A percentile compares a stretch with the other conserved stretches of the same genome.
Conservation (phyloP, 768 basidiomycete species). For the Gelatoporia subvermispora region DNA sequence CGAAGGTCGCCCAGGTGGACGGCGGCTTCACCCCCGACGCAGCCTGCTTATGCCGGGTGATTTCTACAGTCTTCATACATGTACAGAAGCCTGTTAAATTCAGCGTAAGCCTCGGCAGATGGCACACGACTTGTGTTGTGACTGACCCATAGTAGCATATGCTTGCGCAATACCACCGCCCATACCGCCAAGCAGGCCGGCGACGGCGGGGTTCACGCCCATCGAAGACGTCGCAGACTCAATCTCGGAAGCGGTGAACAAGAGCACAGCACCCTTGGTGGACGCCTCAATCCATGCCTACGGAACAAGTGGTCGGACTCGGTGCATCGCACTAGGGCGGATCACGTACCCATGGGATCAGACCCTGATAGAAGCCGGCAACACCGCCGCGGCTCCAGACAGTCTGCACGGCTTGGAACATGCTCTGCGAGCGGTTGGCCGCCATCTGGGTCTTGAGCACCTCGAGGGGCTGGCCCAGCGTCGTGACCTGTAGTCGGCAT, state of each 20-base stretch:
- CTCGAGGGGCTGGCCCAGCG: slow-evolving; percentile 95
- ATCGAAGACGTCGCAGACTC: slow-evolving; percentile 60
- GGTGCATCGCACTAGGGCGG: background rate
- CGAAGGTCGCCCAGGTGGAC: slow-evolving; percentile 92
- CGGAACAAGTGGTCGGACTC: background rate
- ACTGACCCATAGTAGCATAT: slow-evolving; percentile 99
- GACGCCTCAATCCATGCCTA: slow-evolving; percentile 99
- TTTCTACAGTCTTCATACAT: slow-evolving; percentile 99
- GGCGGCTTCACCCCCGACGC: slow-evolving; percentile 80
- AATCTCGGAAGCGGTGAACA: slow-evolving; percentile 95
- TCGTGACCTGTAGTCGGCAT: slow-evolving; percentile 68
- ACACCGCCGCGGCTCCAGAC: slow-evolving; percentile 93
- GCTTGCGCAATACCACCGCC: slow-evolving; percentile 96
- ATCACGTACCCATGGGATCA: slow-evolving; percentile 90
- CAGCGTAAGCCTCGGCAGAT: slow-evolving; percentile 1
- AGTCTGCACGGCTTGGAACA: slow-evolving; percentile 77
- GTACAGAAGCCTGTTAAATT: slow-evolving; percentile 84
- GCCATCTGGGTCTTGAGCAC: slow-evolving; percentile 99
- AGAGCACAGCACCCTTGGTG: slow-evolving; percentile 92
- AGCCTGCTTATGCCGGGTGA: slow-evolving; percentile 91
- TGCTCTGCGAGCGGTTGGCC: slow-evolving; percentile 87
- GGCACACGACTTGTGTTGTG: background rate
- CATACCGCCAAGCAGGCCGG: slow-evolving; percentile 95
- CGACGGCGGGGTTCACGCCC: slow-evolving; percentile 74
- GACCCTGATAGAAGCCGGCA: slow-evolving; percentile 91